Evolutionary conservation across 2,329 filamentous ascomycete genomes (phyloP).

Genomic region (Colletotrichum tropicicola): DNA sequence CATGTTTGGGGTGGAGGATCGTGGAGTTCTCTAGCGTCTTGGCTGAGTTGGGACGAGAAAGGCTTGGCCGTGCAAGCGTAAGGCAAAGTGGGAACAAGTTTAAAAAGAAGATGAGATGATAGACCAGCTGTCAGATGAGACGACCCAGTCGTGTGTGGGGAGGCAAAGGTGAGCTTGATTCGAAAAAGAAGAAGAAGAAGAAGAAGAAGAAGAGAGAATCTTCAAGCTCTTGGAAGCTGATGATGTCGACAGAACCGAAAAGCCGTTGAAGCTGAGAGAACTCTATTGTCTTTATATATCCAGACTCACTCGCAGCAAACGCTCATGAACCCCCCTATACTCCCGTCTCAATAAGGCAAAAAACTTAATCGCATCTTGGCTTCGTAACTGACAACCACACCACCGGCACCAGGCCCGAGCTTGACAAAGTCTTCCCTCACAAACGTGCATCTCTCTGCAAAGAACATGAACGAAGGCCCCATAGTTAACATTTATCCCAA

Average conservation of each 20-base stretch:
- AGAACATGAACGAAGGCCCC: background rate
- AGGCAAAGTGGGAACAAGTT: background rate
- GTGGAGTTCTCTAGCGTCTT: background rate
- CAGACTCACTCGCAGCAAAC: background rate
- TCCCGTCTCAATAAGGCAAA: background rate
- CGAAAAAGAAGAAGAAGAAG: background rate
- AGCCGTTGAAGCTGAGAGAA: background rate
- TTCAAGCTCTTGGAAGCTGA: constrained; percentile 6
- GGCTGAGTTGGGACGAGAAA: constrained; percentile 3
- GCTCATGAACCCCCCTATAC: background rate
- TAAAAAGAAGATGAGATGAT: background rate
- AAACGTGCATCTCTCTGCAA: background rate
- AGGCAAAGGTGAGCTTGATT: background rate
- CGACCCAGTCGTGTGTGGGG: constrained; percentile 7
- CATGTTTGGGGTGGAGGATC: background rate
- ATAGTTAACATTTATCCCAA: constrained; percentile 8
- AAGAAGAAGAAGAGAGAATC: background rate
- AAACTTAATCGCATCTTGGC: background rate
- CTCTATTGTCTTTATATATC: constrained; percentile 16
- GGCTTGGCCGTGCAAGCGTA: background rate
- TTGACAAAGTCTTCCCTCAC: background rate
- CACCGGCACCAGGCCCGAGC: background rate
- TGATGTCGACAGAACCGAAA: constrained; percentile 2
- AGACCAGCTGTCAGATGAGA: constrained; percentile 21
- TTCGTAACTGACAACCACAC: background rate